These are phyloP conservation scores for Rhizopus delemar DNA, from an alignment of 371 early-diverging fungal species.

Conservation along the genomic window DNA sequence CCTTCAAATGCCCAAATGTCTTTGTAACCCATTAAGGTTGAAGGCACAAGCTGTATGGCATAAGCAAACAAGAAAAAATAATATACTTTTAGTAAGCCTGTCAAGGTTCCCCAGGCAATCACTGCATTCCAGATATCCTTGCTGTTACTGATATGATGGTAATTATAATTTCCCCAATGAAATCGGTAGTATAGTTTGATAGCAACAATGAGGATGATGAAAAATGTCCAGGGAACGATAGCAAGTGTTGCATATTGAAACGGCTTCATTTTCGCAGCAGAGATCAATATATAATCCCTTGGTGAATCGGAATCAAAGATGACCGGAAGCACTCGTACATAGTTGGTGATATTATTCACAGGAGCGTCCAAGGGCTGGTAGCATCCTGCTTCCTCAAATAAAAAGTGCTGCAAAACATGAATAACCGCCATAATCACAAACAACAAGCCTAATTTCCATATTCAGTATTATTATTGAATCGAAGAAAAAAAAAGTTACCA, in stretches of 20 bases:
- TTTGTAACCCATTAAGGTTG: conserved; percentile 11
- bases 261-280: conserved; percentile 13
- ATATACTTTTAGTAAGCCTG: conserved; percentile 23
- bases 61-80: conserved; percentile 27
- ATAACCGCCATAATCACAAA: conserved; percentile 15
- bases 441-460: conserved; percentile 7
- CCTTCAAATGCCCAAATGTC: conserved; percentile 17
- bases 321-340: not conserved
- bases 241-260: conserved; percentile 14
- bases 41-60: conserved; percentile 22
- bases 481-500: conserved; percentile 12
- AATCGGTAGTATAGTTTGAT: conserved; percentile 9
- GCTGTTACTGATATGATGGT: not conserved
- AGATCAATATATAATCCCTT: not conserved
- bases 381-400: conserved; percentile 21
- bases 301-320: not conserved
- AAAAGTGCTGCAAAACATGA: conserved; percentile 21
- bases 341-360: not conserved
- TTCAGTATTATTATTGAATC: too few relatives aligned
- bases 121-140: conserved; percentile 1
- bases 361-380: not conserved
- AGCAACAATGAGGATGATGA: conserved; percentile 1
- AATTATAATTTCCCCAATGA: conserved; percentile 6
- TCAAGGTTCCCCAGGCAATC: conserved; percentile 17
- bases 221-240: conserved; percentile 7